These are phyloP conservation scores for Fraxinus pennsylvanica DNA, from an alignment of 257 asterid genomes.

Conservation along the genomic window DNA sequence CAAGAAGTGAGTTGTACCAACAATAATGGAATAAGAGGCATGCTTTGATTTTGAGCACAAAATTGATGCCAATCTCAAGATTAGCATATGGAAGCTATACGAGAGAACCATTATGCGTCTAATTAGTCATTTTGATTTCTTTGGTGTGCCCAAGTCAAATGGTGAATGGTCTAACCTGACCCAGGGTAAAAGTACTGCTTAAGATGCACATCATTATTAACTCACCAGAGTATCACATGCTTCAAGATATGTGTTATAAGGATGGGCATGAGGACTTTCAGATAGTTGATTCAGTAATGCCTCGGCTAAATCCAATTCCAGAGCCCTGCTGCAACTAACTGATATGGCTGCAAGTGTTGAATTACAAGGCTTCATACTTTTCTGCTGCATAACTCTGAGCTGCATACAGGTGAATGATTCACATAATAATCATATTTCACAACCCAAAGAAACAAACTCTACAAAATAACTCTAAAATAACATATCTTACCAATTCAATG, in stretches of 20 bases:
- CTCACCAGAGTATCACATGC: constrained; percentile 85
- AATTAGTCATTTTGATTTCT: constrained; percentile 11
- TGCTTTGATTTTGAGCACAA: background rate
- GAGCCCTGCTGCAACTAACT: constrained; percentile 69
- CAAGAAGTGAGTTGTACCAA: background rate
- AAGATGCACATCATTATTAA: constrained; percentile 24
- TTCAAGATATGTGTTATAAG: constrained; percentile 69
- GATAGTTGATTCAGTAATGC: constrained; percentile 58
- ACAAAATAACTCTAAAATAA: constrained; percentile 17
- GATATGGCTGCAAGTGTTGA: constrained; percentile 76
- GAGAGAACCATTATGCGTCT: background rate
- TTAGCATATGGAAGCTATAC: background rate
- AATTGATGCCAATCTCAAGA: background rate
- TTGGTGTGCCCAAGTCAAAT: constrained; percentile 2
- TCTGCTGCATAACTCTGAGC: constrained; percentile 73
- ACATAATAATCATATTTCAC: constrained; percentile 13
- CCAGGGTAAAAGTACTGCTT: constrained; percentile 8
- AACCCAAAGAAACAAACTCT: constrained; percentile 18
- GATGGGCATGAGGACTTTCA: constrained; percentile 34
- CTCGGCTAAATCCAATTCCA: constrained; percentile 78
- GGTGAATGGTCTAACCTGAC: constrained; percentile 8
- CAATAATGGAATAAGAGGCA: background rate
- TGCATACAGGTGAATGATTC: constrained; percentile 43
- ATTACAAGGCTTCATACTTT: constrained; percentile 65
- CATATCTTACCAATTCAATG: constrained; percentile 67